Percentiles rank a stretch among this genome's conserved stretches.
phyloP scores from a whole-genome alignment of 345 rosid species.

The Lenwebbia sp. region DNA sequence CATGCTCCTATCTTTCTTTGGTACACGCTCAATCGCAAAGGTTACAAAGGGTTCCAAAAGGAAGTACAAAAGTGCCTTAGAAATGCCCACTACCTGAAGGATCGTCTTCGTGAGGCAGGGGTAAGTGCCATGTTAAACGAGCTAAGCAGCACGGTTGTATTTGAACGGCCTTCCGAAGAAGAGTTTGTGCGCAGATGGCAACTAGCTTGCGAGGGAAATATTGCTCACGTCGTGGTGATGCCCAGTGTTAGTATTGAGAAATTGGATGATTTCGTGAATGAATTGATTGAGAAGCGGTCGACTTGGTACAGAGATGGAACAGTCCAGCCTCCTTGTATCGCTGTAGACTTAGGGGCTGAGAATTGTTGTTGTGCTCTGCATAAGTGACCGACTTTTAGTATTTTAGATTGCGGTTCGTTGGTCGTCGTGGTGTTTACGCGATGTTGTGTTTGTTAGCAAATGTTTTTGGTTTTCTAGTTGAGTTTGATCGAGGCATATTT shows the following conservation, averaged over 20 bases:
- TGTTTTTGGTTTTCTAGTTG: neutral
- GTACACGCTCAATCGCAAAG: conserved; percentile 87
- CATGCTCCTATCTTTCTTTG: conserved; percentile 96
- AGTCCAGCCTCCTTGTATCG: conserved; percentile 50
- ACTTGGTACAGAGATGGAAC: conserved; percentile 49
- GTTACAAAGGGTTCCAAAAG: conserved; percentile 90
- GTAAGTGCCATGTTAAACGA: conserved; percentile 90
- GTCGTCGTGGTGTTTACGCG: neutral
- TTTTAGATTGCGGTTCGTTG: neutral
- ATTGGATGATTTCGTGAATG: conserved; percentile 62
- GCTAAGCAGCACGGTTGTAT: conserved; percentile 92
- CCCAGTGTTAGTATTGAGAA: conserved; percentile 76
- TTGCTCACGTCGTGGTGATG: conserved; percentile 93
- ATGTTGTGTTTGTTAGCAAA: neutral
- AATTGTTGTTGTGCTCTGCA: conserved; percentile 66
- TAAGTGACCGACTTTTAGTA: conserved; percentile 16
- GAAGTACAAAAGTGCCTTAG: conserved; percentile 93
- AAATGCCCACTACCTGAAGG: conserved; percentile 87
- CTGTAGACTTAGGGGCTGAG: conserved; percentile 45
- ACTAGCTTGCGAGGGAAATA: conserved; percentile 83
- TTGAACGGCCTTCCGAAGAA: conserved; percentile 85
- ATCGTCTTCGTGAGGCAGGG: conserved; percentile 46
- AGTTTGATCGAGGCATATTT: neutral
- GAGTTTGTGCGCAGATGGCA: conserved; percentile 92
- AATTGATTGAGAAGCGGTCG: conserved; percentile 39